phyloP scores from a whole-genome alignment of 169 alveolate species.

The Cryptosporidium muris region DNA sequence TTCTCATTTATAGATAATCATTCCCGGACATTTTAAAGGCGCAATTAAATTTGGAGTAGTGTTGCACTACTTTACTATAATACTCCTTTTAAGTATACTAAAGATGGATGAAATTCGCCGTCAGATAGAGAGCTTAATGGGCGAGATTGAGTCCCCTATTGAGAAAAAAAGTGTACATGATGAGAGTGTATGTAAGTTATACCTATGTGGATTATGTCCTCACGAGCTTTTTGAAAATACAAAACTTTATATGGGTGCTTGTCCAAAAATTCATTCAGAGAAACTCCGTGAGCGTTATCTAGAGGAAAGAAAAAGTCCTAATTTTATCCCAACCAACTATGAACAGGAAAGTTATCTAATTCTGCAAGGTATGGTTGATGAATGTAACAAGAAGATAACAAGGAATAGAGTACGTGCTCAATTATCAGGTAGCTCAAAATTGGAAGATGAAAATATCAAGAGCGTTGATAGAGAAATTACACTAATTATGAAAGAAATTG shows the following conservation, averaged over 20 bases:
- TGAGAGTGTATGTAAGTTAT: slow-evolving; percentile 82
- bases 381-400: slow-evolving; percentile 79
- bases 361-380: slow-evolving; percentile 81
- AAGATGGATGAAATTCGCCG: slow-evolving; percentile 82
- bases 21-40: neutral
- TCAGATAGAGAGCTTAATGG: slow-evolving; percentile 82
- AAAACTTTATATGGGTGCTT: slow-evolving; percentile 84
- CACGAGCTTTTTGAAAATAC: slow-evolving; percentile 86
- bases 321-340: slow-evolving; percentile 73
- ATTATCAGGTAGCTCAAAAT: slow-evolving; percentile 54
- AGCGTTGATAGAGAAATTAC: slow-evolving; percentile 46
- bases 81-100: neutral
- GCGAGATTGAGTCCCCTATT: slow-evolving; percentile 81
- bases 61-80: neutral
- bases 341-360: slow-evolving; percentile 79
- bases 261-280: slow-evolving; percentile 79
- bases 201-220: slow-evolving; percentile 84
- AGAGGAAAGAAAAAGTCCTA: slow-evolving; percentile 72
- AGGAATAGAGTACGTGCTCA: slow-evolving; percentile 63
- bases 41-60: neutral
- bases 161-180: slow-evolving; percentile 78
- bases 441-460: slow-evolving; percentile 52
- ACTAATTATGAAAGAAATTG: slow-evolving; percentile 61
- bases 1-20: neutral
- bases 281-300: slow-evolving; percentile 76